phyloP scores from a whole-genome alignment of 1,284 basidiomycete species.

The Phlebopus sp. region DNA sequence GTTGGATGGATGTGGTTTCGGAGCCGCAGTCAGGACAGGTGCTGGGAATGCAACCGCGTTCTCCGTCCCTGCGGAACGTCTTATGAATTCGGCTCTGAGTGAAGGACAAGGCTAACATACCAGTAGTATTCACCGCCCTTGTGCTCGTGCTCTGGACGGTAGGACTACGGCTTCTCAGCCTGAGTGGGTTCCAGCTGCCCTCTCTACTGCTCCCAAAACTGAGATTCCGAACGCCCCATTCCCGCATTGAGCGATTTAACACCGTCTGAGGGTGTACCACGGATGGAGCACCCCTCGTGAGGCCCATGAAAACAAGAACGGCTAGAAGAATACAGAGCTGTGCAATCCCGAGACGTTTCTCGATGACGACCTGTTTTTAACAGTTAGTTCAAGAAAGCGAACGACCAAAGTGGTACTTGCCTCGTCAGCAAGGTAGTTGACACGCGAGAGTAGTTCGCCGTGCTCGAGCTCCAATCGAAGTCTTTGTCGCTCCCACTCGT shows the following conservation, averaged over 20 bases:
- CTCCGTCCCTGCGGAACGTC: conserved; percentile 1
- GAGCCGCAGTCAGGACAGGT: neutral
- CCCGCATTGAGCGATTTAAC: conserved; percentile 37
- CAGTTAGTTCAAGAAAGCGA: neutral
- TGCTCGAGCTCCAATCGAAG: conserved; percentile 69
- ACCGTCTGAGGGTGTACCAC: conserved; percentile 12
- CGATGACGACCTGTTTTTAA: conserved; percentile 67
- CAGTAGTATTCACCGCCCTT: conserved; percentile 12
- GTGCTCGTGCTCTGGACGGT: conserved; percentile 11
- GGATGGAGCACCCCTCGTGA: conserved; percentile 63
- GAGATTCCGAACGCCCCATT: conserved; percentile 54
- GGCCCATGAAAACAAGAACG: conserved; percentile 78
- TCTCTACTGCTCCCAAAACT: conserved; percentile 45
- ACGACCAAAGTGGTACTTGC: conserved; percentile 34
- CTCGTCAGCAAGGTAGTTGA: conserved; percentile 75
- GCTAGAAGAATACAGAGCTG: conserved; percentile 78
- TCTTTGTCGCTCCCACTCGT: conserved; percentile 71
- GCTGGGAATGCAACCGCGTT: conserved; percentile 1
- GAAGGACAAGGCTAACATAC: conserved; percentile 10
- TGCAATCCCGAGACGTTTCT: conserved; percentile 81
- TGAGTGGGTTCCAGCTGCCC: conserved; percentile 17
- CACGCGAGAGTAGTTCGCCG: conserved; percentile 57
- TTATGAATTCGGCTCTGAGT: conserved; percentile 8
- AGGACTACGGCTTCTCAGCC: conserved; percentile 39
- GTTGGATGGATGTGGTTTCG: neutral